phyloP scores from a whole-genome alignment of 139 green algal genomes.

The Chlorella sp. region DNA sequence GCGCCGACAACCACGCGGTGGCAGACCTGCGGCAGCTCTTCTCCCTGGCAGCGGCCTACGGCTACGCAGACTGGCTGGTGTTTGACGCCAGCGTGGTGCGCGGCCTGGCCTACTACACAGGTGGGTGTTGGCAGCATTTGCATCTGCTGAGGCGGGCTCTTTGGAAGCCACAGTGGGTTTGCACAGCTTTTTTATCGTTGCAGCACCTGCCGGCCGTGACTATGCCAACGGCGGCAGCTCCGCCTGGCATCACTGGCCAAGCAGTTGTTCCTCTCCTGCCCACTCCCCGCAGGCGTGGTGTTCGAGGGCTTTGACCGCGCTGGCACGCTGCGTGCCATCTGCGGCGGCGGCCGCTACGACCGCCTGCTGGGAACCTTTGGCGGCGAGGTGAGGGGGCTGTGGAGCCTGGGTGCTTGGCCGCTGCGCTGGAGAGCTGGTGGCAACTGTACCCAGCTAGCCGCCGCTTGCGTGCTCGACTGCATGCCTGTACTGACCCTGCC shows the following conservation, averaged over 20 bases:
- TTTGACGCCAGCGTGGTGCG: conserved; percentile 95
- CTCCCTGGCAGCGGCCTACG: conserved; percentile 86
- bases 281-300: conserved; percentile 74
- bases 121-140: conserved; percentile 33
- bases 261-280: too few relatives aligned
- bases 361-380: conserved; percentile 90
- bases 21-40: conserved; percentile 88
- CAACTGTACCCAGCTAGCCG: too few relatives aligned
- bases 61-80: conserved; percentile 90
- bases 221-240: too few relatives aligned
- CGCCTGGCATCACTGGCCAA: too few relatives aligned
- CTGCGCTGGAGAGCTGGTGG: too few relatives aligned
- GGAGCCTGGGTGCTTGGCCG: too few relatives aligned
- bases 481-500: too few relatives aligned
- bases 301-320: conserved; percentile 95
- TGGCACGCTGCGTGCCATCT: conserved; percentile 95
- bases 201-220: too few relatives aligned
- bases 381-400: conserved; percentile 56
- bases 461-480: too few relatives aligned
- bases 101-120: conserved; percentile 98
- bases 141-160: background rate
- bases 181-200: too few relatives aligned
- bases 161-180: too few relatives aligned
- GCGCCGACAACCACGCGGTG: conserved; percentile 62
- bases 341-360: conserved; percentile 96